These are phyloP conservation scores for Hypericum perforatum DNA, from an alignment of 345 rosid genomes.

Conservation along the genomic window DNA sequence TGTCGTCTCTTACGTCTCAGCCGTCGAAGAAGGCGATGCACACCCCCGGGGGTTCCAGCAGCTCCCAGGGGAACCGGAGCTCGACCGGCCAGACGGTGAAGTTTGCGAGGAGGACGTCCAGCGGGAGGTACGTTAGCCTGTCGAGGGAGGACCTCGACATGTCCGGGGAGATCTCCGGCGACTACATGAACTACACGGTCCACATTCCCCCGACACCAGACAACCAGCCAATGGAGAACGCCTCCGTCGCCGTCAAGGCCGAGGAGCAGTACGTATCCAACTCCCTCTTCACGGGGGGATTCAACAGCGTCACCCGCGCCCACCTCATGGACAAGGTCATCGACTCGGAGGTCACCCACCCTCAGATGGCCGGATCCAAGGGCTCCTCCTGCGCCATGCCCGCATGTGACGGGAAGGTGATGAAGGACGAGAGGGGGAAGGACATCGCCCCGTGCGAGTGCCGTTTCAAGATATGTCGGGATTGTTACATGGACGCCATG, in stretches of 20 bases:
- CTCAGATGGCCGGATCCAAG: conserved; percentile 90
- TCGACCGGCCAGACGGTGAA: conserved; percentile 68
- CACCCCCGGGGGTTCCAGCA: conserved; percentile 34
- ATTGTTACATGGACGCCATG: conserved; percentile 82
- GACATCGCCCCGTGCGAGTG: conserved; percentile 74
- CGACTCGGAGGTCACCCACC: conserved; percentile 86
- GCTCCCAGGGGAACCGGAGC: conserved; percentile 11
- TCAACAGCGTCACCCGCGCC: conserved; percentile 87
- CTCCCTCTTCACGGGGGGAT: conserved; percentile 87
- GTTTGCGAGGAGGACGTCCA: conserved; percentile 79
- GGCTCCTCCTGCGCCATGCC: conserved; percentile 79
- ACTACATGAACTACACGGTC: conserved; percentile 81
- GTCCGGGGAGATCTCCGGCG: conserved; percentile 70
- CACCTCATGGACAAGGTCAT: conserved; percentile 98
- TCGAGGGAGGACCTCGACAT: conserved; percentile 77
- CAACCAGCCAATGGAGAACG: conserved; percentile 67
- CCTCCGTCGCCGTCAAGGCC: conserved; percentile 43
- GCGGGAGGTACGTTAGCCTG: conserved; percentile 88
- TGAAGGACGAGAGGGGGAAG: conserved; percentile 82
- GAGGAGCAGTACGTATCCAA: conserved; percentile 91
- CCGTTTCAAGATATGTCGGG: conserved; percentile 93
- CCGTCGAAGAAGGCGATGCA: conserved; percentile 54
- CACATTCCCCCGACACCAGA: conserved; percentile 94
- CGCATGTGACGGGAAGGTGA: conserved; percentile 87
- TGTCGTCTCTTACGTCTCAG: conserved; percentile 50